These are phyloP conservation scores for Hypocrella siamensis DNA, from an alignment of 2,329 filamentous ascomycete genomes.

Conservation along the genomic window DNA sequence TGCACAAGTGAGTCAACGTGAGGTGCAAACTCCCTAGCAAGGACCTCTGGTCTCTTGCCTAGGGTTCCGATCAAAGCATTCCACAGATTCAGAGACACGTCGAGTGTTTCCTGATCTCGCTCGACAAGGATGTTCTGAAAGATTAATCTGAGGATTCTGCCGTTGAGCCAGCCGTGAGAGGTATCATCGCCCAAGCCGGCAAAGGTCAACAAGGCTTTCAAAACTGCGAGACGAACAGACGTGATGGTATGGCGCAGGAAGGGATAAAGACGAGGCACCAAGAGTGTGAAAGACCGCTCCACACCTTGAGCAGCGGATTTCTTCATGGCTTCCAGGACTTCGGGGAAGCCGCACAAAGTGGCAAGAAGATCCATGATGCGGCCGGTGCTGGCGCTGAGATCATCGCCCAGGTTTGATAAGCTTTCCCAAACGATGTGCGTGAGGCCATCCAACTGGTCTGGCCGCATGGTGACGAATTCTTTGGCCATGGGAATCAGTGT, in stretches of 20 bases:
- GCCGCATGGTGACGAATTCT: constrained; percentile 79
- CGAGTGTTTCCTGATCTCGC: constrained; percentile 68
- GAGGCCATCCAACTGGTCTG: constrained; percentile 59
- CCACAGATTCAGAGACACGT: constrained; percentile 79
- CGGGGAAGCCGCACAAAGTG: constrained; percentile 84
- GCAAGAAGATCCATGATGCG: constrained; percentile 97
- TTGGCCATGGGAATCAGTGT: constrained; percentile 91
- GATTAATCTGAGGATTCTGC: constrained; percentile 71
- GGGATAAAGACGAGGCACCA: constrained; percentile 87
- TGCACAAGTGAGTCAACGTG: constrained; percentile 73
- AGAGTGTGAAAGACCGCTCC: constrained; percentile 76
- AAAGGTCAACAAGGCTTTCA: constrained; percentile 87
- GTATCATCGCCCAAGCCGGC: constrained; percentile 64
- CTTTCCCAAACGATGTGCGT: constrained; percentile 97
- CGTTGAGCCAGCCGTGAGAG: constrained; percentile 86
- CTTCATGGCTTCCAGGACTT: constrained; percentile 91
- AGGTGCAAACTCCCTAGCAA: constrained; percentile 56
- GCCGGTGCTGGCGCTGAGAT: constrained; percentile 90
- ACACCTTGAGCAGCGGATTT: constrained; percentile 67
- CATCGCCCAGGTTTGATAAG: constrained; percentile 88
- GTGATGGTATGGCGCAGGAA: constrained; percentile 96
- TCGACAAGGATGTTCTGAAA: constrained; percentile 96
- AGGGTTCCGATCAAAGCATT: constrained; percentile 57
- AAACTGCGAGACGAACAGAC: constrained; percentile 80
- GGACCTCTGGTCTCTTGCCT: constrained; percentile 43